Evolutionary conservation across 2,329 filamentous ascomycete genomes (phyloP).

Genomic region (Colletotrichum aenigma): DNA sequence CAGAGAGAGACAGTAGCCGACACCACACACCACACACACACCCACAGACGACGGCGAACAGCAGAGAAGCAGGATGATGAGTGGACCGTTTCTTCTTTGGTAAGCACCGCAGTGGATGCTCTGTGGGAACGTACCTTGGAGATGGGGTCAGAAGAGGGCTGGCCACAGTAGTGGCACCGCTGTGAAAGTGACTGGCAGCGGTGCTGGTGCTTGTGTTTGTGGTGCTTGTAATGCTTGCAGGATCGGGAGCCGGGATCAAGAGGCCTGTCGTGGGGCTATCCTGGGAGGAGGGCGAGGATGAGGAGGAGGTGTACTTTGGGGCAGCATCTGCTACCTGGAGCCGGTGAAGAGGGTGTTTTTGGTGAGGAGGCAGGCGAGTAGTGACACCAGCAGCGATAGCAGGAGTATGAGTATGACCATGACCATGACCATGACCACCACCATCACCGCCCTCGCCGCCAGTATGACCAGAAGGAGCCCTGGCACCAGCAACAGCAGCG

Average conservation of each 20-base stretch:
- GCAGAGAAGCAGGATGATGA: conserved; percentile 11
- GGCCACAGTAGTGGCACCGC: conserved; percentile 1
- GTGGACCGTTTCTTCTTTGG: conserved; percentile 19
- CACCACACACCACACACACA: background rate
- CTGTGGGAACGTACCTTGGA: conserved; percentile 17
- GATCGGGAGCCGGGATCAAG: conserved; percentile 24
- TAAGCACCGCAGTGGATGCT: conserved; percentile 14
- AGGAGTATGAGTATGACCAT: background rate
- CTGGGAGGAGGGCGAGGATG: conserved; percentile 31
- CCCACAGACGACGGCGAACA: background rate
- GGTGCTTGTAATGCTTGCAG: conserved; percentile 25
- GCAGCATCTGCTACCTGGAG: conserved; percentile 8
- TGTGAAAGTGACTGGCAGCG: background rate
- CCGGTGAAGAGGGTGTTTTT: conserved; percentile 20
- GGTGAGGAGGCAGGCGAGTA: conserved; percentile 18
- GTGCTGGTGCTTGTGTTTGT: conserved; percentile 26
- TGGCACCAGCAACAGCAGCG: background rate
- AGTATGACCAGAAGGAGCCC: background rate
- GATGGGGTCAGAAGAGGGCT: conserved; percentile 20
- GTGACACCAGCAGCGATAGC: background rate
- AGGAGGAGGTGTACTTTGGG: conserved; percentile 14
- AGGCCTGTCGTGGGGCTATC: conserved; percentile 53
- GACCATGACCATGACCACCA: background rate
- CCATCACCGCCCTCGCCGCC: background rate
- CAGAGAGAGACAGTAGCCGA: background rate